Percentiles rank a stretch among this genome's conserved stretches.
Conservation (phyloP, 2,329 filamentous ascomycete species). For the Aspergillus awamori region DNA sequence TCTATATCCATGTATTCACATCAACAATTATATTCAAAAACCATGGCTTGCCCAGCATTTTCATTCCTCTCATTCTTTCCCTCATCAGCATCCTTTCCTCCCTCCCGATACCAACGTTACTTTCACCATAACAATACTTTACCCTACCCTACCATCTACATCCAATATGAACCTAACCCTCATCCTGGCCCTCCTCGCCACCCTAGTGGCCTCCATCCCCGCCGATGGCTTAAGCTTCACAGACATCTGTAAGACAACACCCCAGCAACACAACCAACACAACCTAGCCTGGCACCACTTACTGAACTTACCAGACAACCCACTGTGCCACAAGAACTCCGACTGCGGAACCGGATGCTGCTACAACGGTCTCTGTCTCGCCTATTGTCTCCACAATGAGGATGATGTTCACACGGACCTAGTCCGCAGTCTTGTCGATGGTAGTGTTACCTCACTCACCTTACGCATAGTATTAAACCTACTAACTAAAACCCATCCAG, state of each 20-base stretch:
- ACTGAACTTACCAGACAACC: background rate
- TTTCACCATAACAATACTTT: too few species aligned
- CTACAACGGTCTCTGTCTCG: constrained; percentile 12
- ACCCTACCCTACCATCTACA: too few species aligned
- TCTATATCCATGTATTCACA: too few species aligned
- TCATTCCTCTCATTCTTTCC: too few species aligned
- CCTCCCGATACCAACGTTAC: too few species aligned
- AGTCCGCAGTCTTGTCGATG: background rate
- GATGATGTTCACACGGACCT: background rate
- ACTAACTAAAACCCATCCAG: background rate
- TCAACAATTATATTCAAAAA: too few species aligned
- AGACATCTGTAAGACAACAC: constrained; percentile 10
- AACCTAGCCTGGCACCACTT: background rate
- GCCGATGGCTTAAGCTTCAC: background rate
- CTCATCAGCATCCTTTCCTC: too few species aligned
- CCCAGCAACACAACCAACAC: background rate
- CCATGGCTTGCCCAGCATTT: too few species aligned
- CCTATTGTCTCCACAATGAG: background rate
- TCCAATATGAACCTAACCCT: background rate
- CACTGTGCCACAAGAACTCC: constrained; percentile 4
- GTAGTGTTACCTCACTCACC: background rate
- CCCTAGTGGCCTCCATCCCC: background rate
- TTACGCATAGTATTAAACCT: too few species aligned
- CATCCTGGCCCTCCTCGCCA: background rate
- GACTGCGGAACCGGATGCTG: constrained; percentile 13